A percentile compares a stretch with the other conserved stretches of the same genome.
Evolutionary conservation across 176 grass and related monocot species (phyloP).

Genomic region (Paspalum notatum): DNA sequence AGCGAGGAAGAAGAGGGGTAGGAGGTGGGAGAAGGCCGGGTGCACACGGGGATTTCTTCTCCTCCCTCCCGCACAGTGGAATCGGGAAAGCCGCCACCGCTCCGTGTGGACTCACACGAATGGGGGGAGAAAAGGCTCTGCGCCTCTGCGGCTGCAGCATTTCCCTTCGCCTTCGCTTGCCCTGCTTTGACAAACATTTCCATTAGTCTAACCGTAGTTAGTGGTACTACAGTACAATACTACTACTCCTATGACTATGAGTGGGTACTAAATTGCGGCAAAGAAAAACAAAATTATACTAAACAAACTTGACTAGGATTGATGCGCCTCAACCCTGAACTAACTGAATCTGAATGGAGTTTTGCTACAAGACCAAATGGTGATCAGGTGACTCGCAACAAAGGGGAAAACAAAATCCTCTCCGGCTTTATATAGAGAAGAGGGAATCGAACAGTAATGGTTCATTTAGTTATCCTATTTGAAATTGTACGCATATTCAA

Average conservation of each 20-base stretch:
- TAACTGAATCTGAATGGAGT: not conserved
- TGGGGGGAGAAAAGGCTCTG: not conserved
- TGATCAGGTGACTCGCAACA: not conserved
- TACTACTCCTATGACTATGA: too few species aligned
- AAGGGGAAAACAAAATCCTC: not conserved
- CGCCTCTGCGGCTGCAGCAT: not conserved
- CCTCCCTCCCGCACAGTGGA: slow-evolving; percentile 31
- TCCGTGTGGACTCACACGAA: slow-evolving; percentile 1
- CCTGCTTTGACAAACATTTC: not conserved
- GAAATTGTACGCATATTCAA: too few species aligned
- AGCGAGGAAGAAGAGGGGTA: not conserved
- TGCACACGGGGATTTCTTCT: slow-evolving; percentile 19
- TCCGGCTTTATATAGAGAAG: not conserved
- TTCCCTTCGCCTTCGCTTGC: not conserved
- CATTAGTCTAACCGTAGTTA: not conserved
- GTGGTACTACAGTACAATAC: too few species aligned
- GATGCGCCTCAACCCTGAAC: too few species aligned
- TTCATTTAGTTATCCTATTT: not conserved
- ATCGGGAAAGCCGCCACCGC: slow-evolving; percentile 26
- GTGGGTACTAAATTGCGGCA: not conserved
- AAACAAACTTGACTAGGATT: not conserved
- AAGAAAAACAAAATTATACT: not conserved
- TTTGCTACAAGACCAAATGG: not conserved
- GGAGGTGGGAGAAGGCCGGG: not conserved
- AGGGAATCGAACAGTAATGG: not conserved